Conservation (phyloP, 2,329 filamentous ascomycete species). For the Trichoderma sp. region DNA sequence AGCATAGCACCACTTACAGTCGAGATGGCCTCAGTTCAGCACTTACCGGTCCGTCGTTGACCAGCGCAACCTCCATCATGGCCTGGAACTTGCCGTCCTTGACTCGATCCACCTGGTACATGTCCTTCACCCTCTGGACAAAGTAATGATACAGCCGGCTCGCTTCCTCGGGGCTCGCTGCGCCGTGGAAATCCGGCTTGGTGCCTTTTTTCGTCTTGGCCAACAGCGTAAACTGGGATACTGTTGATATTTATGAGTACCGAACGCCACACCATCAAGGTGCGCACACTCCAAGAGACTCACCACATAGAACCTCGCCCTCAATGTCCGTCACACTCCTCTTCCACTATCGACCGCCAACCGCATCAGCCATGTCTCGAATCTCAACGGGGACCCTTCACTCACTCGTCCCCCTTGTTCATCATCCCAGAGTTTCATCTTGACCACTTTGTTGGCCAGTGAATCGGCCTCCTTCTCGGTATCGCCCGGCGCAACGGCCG, state of each 20-base stretch:
- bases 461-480: conserved; percentile 84
- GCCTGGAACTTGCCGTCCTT: conserved; percentile 97
- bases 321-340: conserved; percentile 82
- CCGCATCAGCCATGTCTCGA: not conserved
- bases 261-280: not conserved
- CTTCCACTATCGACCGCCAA: conserved; percentile 70
- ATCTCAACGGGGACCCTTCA: not conserved
- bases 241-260: conserved; percentile 50
- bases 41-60: conserved; percentile 77
- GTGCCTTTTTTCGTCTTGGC: conserved; percentile 94
- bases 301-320: conserved; percentile 94
- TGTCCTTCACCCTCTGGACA: conserved; percentile 70
- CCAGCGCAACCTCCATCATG: conserved; percentile 95
- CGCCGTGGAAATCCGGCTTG: conserved; percentile 93
- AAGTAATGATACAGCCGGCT: conserved; percentile 83
- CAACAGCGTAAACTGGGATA: conserved; percentile 94
- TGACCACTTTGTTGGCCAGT: conserved; percentile 82
- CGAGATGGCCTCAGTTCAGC: too few relatives aligned
- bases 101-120: conserved; percentile 73
- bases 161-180: conserved; percentile 76
- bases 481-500: conserved; percentile 87
- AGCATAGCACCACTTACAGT: not conserved
- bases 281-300: conserved; percentile 16
- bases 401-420: conserved; percentile 67
- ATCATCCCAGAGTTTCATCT: conserved; percentile 90